Evolutionary conservation across 2,329 filamentous ascomycete genomes (phyloP).

Genomic region (Fusarium scirpi): DNA sequence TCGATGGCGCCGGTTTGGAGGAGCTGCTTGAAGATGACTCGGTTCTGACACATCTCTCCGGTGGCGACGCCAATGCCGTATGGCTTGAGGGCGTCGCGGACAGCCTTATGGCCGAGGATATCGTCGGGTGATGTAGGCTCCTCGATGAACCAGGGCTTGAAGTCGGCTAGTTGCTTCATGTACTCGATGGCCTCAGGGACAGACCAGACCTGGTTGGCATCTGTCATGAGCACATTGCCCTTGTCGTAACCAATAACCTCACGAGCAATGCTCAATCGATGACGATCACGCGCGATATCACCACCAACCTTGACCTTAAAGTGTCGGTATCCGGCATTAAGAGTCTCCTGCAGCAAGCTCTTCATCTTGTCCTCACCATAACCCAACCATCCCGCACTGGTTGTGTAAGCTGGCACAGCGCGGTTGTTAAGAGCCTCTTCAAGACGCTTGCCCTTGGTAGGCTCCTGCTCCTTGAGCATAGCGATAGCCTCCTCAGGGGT

Average conservation of each 20-base stretch:
- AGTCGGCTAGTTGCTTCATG: slow-evolving; percentile 85
- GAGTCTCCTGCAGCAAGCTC: slow-evolving; percentile 77
- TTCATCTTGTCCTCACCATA: slow-evolving; percentile 91
- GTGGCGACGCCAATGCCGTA: slow-evolving; percentile 86
- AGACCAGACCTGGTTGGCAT: slow-evolving; percentile 93
- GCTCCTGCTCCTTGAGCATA: slow-evolving; percentile 74
- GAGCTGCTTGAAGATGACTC: slow-evolving; percentile 93
- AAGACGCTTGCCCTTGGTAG: slow-evolving; percentile 77
- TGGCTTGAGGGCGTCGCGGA: slow-evolving; percentile 82
- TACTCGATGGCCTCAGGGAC: slow-evolving; percentile 89
- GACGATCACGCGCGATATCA: slow-evolving; percentile 76
- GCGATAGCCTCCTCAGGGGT: slow-evolving; percentile 84
- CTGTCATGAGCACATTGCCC: slow-evolving; percentile 90
- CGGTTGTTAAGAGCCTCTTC: slow-evolving; percentile 77
- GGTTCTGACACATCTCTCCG: slow-evolving; percentile 96
- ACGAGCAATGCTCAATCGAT: slow-evolving; percentile 78
- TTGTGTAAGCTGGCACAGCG: slow-evolving; percentile 92
- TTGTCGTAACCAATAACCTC: slow-evolving; percentile 84
- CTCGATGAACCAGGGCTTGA: slow-evolving; percentile 94
- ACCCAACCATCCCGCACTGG: slow-evolving; percentile 90
- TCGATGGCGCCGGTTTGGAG: slow-evolving; percentile 84
- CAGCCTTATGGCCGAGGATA: slow-evolving; percentile 86
- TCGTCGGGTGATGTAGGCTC: slow-evolving; percentile 93
- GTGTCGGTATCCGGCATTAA: slow-evolving; percentile 81
- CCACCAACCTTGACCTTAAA: slow-evolving; percentile 94